Conservation (phyloP, 768 basidiomycete genomes). For the Mycena filopes region DNA sequence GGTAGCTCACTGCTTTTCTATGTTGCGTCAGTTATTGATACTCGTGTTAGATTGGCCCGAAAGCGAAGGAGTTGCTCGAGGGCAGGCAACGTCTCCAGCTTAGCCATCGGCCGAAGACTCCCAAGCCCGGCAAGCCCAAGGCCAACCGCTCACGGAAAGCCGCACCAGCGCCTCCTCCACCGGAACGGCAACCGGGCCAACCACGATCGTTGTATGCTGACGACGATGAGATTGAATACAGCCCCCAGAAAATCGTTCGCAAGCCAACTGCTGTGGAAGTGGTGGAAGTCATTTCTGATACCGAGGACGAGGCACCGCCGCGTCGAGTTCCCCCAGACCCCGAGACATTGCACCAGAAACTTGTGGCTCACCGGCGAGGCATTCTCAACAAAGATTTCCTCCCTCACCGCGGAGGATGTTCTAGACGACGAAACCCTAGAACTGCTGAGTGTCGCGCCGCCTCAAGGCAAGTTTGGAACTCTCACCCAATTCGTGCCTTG, state of each 20-base stretch:
- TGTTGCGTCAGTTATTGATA: too few species aligned
- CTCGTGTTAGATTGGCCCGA: slow-evolving; percentile 46
- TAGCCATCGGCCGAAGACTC: slow-evolving; percentile 43
- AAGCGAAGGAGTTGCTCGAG: slow-evolving; percentile 42
- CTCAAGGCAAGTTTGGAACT: slow-evolving; percentile 47
- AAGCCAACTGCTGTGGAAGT: slow-evolving; percentile 26
- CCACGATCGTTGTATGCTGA: slow-evolving; percentile 40
- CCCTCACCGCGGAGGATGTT: slow-evolving; percentile 43
- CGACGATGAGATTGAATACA: slow-evolving; percentile 35
- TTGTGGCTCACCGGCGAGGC: slow-evolving; percentile 34
- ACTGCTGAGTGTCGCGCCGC: slow-evolving; percentile 50
- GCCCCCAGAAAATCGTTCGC: slow-evolving; percentile 33
- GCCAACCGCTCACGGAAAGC: slow-evolving; percentile 36
- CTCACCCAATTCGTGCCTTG: not conserved
- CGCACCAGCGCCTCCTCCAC: slow-evolving; percentile 35
- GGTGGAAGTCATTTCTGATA: slow-evolving; percentile 32
- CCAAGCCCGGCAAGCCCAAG: slow-evolving; percentile 34
- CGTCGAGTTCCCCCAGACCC: slow-evolving; percentile 5
- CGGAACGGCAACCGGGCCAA: slow-evolving; percentile 37
- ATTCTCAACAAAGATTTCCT: slow-evolving; percentile 39
- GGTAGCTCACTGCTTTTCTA: slow-evolving; percentile 48
- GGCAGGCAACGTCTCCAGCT: slow-evolving; percentile 40
- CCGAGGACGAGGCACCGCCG: slow-evolving; percentile 8
- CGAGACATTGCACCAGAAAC: slow-evolving; percentile 9
- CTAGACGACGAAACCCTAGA: slow-evolving; percentile 50